These are phyloP conservation scores for Globisporangium abappressorium DNA, from an alignment of 352 stramenopile species.

Conservation along the genomic window DNA sequence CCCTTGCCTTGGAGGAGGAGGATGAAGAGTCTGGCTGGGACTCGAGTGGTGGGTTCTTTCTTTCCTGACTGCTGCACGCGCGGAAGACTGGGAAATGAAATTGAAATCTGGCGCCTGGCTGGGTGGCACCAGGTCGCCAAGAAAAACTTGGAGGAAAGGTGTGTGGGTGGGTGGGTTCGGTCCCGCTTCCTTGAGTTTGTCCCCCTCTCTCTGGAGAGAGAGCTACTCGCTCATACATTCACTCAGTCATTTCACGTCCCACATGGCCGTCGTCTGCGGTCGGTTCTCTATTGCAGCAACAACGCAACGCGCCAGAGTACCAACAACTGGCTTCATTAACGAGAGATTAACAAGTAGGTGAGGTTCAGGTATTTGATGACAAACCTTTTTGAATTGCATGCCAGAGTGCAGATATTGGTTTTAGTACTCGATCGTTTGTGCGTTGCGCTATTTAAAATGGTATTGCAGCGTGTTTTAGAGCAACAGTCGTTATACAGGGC, in stretches of 20 bases:
- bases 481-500: background rate
- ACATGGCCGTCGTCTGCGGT: background rate
- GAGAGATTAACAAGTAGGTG: background rate
- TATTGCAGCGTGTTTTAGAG: background rate
- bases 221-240: background rate
- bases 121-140: background rate
- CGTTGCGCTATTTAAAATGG: background rate
- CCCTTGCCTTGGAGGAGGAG: no score
- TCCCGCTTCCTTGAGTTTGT: background rate
- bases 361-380: background rate
- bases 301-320: background rate
- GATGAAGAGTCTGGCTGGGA: background rate
- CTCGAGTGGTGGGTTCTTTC: background rate
- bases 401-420: background rate
- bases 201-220: background rate
- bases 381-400: background rate
- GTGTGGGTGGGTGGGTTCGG: background rate
- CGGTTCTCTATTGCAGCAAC: background rate
- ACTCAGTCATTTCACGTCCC: background rate
- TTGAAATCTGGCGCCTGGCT: background rate
- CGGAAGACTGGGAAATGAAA: constrained; percentile 9
- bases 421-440: no score
- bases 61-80: background rate
- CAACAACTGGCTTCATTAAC: constrained; percentile 1
- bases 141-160: background rate